Evolutionary conservation across 192 early-diverging fungal genomes (phyloP), one percentile per base, ranked within the genome.

Genomic region (Rhizophagus clarus): DNA sequence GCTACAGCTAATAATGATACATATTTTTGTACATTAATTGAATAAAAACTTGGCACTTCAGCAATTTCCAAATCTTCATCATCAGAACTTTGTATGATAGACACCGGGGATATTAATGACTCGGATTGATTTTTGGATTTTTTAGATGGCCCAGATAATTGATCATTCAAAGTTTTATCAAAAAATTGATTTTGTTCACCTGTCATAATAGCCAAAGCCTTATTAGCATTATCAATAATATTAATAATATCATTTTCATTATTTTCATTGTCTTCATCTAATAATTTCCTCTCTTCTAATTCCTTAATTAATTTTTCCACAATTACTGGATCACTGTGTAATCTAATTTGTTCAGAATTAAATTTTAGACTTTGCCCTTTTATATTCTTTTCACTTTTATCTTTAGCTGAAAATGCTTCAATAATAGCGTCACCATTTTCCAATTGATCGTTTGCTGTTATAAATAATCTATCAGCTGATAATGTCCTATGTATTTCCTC

Each of bases 401-500:
- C 64, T 6, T 29, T 67, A 17, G 15, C 64, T 29, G 64, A 29
- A 42, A 37, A 40, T 70, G 68, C 26, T 7, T 14, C 28, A 67
- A 67, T 67, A 3, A 67, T 31, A 31, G 11, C 29, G 11, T 67
- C 17, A 32, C 15, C 64, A 3, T 31, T 31, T 67, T 67, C 31
- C 7, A 7, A 67, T 67, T 67, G 64, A 12, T 82, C 60, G 82
- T 28, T 82, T 72, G 74, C 78, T 74, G 22, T 20, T 28, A 86
- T 81, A 14, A 83, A 73, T 47, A 86, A 79, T 17, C 78, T 80
- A 60, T 86, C 82, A 42, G 81, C 82, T 24, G 79, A 70, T 22
- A 86, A 78, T 74, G 82, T 83, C 20, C 81, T 82, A 74, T 83
- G 78, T 20, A 86, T 74, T 69, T 84, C 85, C 34, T 63, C 67